Conservation (phyloP, 2,329 filamentous ascomycete species). For the Aureobasidium leucospermi region DNA sequence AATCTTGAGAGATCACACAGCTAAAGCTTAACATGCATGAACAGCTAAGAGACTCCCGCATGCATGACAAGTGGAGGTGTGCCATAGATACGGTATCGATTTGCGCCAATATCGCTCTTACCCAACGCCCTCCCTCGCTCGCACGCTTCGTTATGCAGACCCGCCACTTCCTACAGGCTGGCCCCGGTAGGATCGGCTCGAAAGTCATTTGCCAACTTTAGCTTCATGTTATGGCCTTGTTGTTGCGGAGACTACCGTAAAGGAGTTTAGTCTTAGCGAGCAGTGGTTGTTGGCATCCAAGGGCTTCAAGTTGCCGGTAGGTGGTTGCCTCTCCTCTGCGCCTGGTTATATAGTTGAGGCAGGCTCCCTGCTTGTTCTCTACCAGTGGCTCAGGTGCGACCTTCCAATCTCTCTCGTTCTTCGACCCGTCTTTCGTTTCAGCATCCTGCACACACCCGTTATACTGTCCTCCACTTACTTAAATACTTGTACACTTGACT, state of each 20-base stretch:
- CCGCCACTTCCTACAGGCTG: not conserved
- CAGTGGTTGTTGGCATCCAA: not conserved
- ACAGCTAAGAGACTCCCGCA: constrained; percentile 3
- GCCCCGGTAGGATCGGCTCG: constrained; percentile 2
- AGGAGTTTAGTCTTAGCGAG: not conserved
- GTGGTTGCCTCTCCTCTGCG: not conserved
- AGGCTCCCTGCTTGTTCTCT: not conserved
- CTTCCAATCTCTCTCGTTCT: not conserved
- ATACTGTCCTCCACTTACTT: not conserved
- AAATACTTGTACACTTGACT: not conserved
- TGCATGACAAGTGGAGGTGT: constrained; percentile 8
- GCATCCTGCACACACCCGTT: not conserved
- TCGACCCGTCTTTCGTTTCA: not conserved
- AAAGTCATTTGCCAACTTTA: constrained; percentile 7
- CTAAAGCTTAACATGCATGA: constrained; percentile 6
- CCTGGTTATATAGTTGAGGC: constrained; percentile 1
- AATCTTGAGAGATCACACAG: not conserved
- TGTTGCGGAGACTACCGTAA: not conserved
- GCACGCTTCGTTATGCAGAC: not conserved
- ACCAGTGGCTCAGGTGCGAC: not conserved
- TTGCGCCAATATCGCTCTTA: not conserved
- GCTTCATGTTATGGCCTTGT: constrained; percentile 4
- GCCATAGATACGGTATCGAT: constrained; percentile 8
- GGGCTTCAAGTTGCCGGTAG: not conserved
- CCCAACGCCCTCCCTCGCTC: not conserved